Conservation (phyloP, 2,329 filamentous ascomycete genomes). For the Mariannaea sp. region DNA sequence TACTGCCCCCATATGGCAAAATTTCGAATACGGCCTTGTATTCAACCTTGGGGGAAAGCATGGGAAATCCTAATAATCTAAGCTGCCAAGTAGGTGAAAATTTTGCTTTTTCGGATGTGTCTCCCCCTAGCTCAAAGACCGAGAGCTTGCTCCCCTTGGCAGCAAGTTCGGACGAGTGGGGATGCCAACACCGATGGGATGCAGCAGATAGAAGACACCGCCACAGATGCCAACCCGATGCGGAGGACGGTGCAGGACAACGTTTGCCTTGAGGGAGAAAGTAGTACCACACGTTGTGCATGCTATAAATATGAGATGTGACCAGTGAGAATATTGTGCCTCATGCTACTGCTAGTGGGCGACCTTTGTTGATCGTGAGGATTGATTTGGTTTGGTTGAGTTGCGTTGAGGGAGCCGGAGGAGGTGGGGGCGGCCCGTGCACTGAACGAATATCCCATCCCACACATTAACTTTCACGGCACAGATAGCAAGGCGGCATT, state of each 20-base stretch:
- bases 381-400: too few species aligned
- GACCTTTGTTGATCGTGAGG: background rate
- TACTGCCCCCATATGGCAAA: too few species aligned
- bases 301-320: constrained; percentile 20
- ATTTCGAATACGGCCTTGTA: too few species aligned
- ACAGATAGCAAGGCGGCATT: too few species aligned
- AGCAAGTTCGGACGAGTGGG: background rate
- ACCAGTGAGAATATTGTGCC: constrained; percentile 1
- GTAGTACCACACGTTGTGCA: too few species aligned
- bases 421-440: background rate
- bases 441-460: too few species aligned
- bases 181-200: constrained; percentile 9
- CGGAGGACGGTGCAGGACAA: constrained; percentile 31
- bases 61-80: background rate
- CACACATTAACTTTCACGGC: too few species aligned
- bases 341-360: background rate
- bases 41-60: too few species aligned
- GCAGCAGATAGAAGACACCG: constrained; percentile 16
- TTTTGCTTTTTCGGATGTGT: constrained; percentile 29
- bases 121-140: constrained; percentile 8
- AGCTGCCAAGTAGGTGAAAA: background rate
- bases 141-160: background rate
- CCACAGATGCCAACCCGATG: constrained; percentile 28
- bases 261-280: constrained; percentile 17
- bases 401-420: background rate